Percentiles rank a stretch among this genome's conserved stretches.
phyloP scores from a whole-genome alignment of 1,284 basidiomycete species.

The Moesziomyces antarcticus region DNA sequence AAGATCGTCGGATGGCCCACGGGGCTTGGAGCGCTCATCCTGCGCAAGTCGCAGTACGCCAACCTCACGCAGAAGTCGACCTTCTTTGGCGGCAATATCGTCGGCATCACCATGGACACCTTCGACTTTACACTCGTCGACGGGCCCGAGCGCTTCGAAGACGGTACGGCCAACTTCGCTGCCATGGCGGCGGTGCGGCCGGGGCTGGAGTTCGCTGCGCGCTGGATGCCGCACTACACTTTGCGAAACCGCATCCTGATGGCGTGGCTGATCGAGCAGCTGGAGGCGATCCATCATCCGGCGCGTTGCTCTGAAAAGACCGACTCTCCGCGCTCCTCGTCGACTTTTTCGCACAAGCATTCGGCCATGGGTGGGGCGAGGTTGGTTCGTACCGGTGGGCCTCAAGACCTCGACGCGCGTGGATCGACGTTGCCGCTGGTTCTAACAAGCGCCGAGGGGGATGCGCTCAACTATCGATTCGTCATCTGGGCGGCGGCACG shows the following conservation, averaged over 20 bases:
- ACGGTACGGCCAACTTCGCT: slow-evolving; percentile 25
- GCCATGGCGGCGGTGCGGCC: slow-evolving; percentile 8
- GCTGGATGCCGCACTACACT: slow-evolving; percentile 10
- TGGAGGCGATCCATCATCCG: slow-evolving; percentile 22
- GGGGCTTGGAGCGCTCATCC: slow-evolving; percentile 15
- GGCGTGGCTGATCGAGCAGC: slow-evolving; percentile 10
- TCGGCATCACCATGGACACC: slow-evolving; percentile 31
- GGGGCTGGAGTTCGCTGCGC: slow-evolving; percentile 14
- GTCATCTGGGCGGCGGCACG: slow-evolving; percentile 21
- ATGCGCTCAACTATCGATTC: slow-evolving; percentile 27
- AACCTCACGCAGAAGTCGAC: slow-evolving; percentile 10
- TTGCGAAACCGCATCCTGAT: slow-evolving; percentile 8
- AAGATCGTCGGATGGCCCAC: slow-evolving; percentile 41
- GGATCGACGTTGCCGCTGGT: slow-evolving; percentile 22
- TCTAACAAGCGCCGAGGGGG: background rate
- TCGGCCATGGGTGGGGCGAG: background rate
- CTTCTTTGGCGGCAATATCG: slow-evolving; percentile 39
- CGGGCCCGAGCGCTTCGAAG: slow-evolving; percentile 28
- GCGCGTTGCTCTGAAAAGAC: no score
- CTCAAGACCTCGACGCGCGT: background rate
- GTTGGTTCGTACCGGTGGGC: slow-evolving; percentile 6
- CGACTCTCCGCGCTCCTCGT: background rate
- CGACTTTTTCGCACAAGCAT: background rate
- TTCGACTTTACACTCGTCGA: slow-evolving; percentile 29
- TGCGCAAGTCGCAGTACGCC: slow-evolving; percentile 16